Percentiles rank a stretch among this genome's conserved stretches.
These are phyloP conservation scores for Thermothelomyces thermophilus DNA, from an alignment of 2,329 filamentous ascomycete species.

Conservation along the genomic window DNA sequence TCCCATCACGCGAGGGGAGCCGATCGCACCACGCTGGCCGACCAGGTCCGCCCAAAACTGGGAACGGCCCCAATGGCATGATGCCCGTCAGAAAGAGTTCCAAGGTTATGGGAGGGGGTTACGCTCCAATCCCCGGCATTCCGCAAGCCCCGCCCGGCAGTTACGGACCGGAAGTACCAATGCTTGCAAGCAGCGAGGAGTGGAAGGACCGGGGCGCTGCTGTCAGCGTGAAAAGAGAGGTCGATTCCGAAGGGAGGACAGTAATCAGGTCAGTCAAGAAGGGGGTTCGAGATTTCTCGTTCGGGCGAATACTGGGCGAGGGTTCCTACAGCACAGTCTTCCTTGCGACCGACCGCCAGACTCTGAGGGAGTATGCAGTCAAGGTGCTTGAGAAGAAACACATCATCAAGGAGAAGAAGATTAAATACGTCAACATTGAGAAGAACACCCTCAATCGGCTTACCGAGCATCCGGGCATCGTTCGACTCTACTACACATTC, in stretches of 20 bases:
- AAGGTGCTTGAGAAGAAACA: slow-evolving; percentile 98
- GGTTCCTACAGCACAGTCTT: slow-evolving; percentile 97
- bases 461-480: slow-evolving; percentile 93
- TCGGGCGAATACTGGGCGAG: slow-evolving; percentile 84
- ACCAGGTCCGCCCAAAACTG: slow-evolving; percentile 43
- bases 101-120: slow-evolving; percentile 58
- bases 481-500: slow-evolving; percentile 96
- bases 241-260: slow-evolving; percentile 77
- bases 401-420: slow-evolving; percentile 99
- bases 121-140: slow-evolving; percentile 40
- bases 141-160: slow-evolving; percentile 33
- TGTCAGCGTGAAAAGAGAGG: slow-evolving; percentile 70
- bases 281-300: slow-evolving; percentile 92
- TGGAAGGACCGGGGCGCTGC: slow-evolving; percentile 97
- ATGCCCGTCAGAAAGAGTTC: slow-evolving; percentile 71
- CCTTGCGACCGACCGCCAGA: slow-evolving; percentile 87
- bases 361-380: slow-evolving; percentile 91
- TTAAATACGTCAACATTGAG: slow-evolving; percentile 99
- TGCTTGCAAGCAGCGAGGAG: slow-evolving; percentile 67
- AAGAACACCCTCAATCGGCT: slow-evolving; percentile 95
- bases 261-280: slow-evolving; percentile 86
- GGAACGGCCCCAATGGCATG: slow-evolving; percentile 55
- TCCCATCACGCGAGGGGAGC: slow-evolving; percentile 62
- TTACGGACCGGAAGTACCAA: slow-evolving; percentile 35
- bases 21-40: slow-evolving; percentile 56